Conservation (phyloP, 306 rosid species). For the Echinosophora koreensis region DNA sequence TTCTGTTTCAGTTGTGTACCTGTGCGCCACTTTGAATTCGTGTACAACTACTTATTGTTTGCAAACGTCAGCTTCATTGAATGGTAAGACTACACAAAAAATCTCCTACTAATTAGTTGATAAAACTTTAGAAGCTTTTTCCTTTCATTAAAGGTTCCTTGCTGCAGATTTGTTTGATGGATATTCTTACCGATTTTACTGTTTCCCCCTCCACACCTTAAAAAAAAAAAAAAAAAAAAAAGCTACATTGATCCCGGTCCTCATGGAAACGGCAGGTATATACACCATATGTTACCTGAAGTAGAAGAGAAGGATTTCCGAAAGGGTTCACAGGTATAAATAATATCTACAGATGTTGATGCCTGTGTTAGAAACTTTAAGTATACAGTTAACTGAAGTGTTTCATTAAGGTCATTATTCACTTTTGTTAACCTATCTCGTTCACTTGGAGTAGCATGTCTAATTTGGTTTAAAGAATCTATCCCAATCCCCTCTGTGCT, state of each 20-base stretch:
- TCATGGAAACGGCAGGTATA: conserved; percentile 90
- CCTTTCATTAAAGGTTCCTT: conserved; percentile 30
- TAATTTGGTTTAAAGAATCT: conserved; percentile 4
- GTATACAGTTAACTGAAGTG: conserved; percentile 32
- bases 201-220: not conserved
- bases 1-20: conserved; percentile 84
- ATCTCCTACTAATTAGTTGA: conserved; percentile 20
- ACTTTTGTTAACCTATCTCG: not conserved
- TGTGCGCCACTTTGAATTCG: conserved; percentile 77
- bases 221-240: conserved; percentile 35
- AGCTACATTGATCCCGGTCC: conserved; percentile 89
- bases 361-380: not conserved
- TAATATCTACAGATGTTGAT: conserved; percentile 30
- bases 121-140: conserved; percentile 35
- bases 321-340: conserved; percentile 97
- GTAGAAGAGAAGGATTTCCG: conserved; percentile 75
- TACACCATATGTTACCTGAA: conserved; percentile 88
- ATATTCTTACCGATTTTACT: conserved; percentile 42
- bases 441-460: conserved; percentile 10
- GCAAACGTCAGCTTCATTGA: conserved; percentile 93
- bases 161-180: conserved; percentile 37
- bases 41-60: conserved; percentile 82
- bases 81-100: conserved; percentile 61
- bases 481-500: not conserved
- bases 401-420: conserved; percentile 36